phyloP scores from a whole-genome alignment of 768 basidiomycete genomes.

The Hemileccinum rubropunctum region DNA sequence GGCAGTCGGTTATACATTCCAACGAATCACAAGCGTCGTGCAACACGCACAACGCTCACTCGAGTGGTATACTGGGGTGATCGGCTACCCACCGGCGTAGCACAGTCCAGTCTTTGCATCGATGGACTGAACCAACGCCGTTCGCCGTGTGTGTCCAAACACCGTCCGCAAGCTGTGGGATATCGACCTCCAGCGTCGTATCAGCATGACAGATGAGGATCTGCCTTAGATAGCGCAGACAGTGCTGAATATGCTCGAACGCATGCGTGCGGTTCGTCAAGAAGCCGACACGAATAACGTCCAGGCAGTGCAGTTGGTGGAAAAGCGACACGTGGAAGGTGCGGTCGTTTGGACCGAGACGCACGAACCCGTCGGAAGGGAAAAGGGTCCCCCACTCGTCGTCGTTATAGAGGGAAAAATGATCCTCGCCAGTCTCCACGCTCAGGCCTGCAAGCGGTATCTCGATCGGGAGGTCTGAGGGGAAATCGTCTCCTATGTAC shows the following conservation, averaged over 20 bases:
- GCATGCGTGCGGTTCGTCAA: conserved; percentile 22
- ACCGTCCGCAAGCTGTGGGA: conserved; percentile 23
- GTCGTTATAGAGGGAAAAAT: conserved; percentile 33
- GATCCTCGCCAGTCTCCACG: conserved; percentile 21
- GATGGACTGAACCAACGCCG: conserved; percentile 30
- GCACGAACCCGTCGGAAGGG: conserved; percentile 33
- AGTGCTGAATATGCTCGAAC: conserved; percentile 35
- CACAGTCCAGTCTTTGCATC: conserved; percentile 34
- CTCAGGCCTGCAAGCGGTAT: conserved; percentile 29
- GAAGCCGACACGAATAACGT: conserved; percentile 33
- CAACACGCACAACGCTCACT: conserved; percentile 2
- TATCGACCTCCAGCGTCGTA: conserved; percentile 36
- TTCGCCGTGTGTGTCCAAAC: conserved; percentile 29
- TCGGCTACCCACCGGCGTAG: conserved; percentile 28
- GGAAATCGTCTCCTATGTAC: conserved; percentile 31
- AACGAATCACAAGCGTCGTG: too few relatives aligned
- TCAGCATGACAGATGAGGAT: conserved; percentile 37
- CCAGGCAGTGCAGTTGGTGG: conserved; percentile 50
- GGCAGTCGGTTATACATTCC: too few relatives aligned
- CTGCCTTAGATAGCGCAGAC: conserved; percentile 40
- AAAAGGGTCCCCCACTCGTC: conserved; percentile 36
- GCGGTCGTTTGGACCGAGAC: conserved; percentile 33
- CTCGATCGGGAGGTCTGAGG: conserved; percentile 31
- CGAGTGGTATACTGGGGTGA: conserved; percentile 26
- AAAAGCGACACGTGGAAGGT: conserved; percentile 39